A percentile compares a stretch with the other conserved stretches of the same genome.
These are phyloP conservation scores for Rhypophila decipiens DNA, from an alignment of 495 filamentous ascomycete species.

Conservation along the genomic window DNA sequence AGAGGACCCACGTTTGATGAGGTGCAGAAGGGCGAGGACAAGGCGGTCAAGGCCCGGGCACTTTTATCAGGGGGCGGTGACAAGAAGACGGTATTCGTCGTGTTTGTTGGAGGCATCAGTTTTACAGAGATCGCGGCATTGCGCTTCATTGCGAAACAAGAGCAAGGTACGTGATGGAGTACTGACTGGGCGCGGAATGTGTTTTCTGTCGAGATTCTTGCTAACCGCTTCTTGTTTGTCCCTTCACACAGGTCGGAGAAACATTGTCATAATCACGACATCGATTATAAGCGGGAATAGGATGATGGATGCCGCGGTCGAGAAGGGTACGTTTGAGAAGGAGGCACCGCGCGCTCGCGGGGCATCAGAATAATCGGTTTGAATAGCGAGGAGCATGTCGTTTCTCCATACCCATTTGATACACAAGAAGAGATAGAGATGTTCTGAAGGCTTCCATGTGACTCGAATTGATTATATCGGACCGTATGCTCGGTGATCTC, in stretches of 20 bases:
- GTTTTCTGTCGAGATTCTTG: not conserved
- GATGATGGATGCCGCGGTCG: slow-evolving; percentile 84
- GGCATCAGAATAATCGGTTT: not conserved
- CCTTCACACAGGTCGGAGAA: slow-evolving; percentile 49
- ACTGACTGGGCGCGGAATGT: no score
- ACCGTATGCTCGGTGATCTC: no score
- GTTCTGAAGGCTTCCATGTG: not conserved
- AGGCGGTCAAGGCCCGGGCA: slow-evolving; percentile 81
- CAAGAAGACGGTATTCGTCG: slow-evolving; percentile 82
- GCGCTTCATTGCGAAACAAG: slow-evolving; percentile 80
- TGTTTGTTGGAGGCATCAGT: slow-evolving; percentile 90
- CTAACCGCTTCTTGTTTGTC: slow-evolving; percentile 3
- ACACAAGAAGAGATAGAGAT: not conserved
- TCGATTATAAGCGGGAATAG: slow-evolving; percentile 81
- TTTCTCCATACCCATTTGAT: slow-evolving; percentile 2
- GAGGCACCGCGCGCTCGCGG: slow-evolving; percentile 9
- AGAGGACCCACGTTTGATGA: slow-evolving; percentile 86
- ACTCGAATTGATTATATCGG: no score
- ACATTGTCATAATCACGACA: slow-evolving; percentile 88
- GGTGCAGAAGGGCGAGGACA: slow-evolving; percentile 88
- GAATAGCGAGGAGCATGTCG: no score
- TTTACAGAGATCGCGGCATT: slow-evolving; percentile 95
- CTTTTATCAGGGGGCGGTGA: slow-evolving; percentile 67
- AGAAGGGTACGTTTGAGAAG: slow-evolving; percentile 59
- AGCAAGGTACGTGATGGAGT: slow-evolving; percentile 55